Evolutionary conservation across 495 filamentous ascomycete species (phyloP).

Genomic region (Xylaria scruposa): DNA sequence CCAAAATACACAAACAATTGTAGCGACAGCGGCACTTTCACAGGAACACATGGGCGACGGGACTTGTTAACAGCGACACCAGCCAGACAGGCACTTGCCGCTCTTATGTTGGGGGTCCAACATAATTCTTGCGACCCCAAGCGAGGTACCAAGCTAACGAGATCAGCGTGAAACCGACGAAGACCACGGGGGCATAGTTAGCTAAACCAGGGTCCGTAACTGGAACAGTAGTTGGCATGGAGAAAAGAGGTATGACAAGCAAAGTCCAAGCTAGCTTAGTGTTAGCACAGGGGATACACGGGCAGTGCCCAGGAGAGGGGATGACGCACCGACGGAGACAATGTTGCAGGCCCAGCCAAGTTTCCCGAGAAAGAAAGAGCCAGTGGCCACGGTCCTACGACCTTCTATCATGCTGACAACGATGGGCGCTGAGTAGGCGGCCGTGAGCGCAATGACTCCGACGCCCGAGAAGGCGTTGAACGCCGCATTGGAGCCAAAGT

Average conservation of each 20-base stretch:
- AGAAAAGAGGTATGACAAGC: slow-evolving; percentile 70
- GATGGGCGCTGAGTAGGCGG: slow-evolving; percentile 66
- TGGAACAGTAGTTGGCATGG: slow-evolving; percentile 66
- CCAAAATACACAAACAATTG: slow-evolving; percentile 6
- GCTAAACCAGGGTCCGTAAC: slow-evolving; percentile 63
- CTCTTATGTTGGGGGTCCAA: slow-evolving; percentile 62
- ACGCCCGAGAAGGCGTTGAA: slow-evolving; percentile 69
- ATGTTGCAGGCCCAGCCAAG: slow-evolving; percentile 64
- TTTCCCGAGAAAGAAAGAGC: slow-evolving; percentile 61
- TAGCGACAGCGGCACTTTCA: neutral
- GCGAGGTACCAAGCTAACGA: slow-evolving; percentile 50
- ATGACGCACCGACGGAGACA: slow-evolving; percentile 59
- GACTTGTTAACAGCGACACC: neutral
- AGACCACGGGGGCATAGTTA: slow-evolving; percentile 71
- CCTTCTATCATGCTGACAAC: slow-evolving; percentile 59
- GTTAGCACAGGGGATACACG: slow-evolving; percentile 31
- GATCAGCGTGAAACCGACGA: slow-evolving; percentile 65
- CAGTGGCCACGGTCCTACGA: slow-evolving; percentile 57
- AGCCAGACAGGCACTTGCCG: neutral
- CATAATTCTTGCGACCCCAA: slow-evolving; percentile 73
- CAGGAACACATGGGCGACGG: neutral
- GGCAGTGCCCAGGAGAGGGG: neutral
- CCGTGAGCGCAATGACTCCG: slow-evolving; percentile 64
- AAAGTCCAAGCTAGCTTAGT: slow-evolving; percentile 60
- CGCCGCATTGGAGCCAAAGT: slow-evolving; percentile 59